Evolutionary conservation across 495 filamentous ascomycete species (phyloP).

Genomic region (Bathelium albidoporum): DNA sequence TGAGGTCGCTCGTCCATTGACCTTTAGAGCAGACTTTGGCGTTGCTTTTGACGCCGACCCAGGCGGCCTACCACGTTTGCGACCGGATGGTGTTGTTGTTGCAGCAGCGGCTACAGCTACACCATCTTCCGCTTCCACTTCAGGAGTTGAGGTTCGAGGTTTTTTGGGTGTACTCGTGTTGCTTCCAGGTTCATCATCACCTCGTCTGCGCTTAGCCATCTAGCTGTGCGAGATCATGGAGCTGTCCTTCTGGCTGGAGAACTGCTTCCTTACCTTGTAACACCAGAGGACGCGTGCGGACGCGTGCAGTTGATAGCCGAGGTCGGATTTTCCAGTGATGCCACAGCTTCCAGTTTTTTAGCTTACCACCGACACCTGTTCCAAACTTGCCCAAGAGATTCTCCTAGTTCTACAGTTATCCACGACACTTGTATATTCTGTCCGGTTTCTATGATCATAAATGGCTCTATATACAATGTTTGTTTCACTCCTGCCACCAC

Average conservation of each 20-base stretch:
- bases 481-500: too few species aligned
- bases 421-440: too few species aligned
- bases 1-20: background rate
- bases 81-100: background rate
- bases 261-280: background rate
- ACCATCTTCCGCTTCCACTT: background rate
- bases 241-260: background rate
- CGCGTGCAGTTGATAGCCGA: too few species aligned
- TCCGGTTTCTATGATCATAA: too few species aligned
- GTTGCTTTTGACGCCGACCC: background rate
- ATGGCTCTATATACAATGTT: too few species aligned
- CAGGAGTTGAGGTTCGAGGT: background rate
- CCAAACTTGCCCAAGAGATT: too few species aligned
- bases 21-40: background rate
- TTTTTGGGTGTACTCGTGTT: background rate
- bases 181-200: background rate
- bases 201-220: constrained; percentile 5
- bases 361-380: too few species aligned
- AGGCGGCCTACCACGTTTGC: background rate
- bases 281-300: background rate
- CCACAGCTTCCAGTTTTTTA: too few species aligned
- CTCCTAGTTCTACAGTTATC: too few species aligned
- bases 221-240: background rate
- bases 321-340: too few species aligned
- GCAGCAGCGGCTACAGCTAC: background rate